Evolutionary conservation across 2,329 filamentous ascomycete species (phyloP), one percentile per base, ranked within the genome.

Genomic region (Sordariomycetes sp.): DNA sequence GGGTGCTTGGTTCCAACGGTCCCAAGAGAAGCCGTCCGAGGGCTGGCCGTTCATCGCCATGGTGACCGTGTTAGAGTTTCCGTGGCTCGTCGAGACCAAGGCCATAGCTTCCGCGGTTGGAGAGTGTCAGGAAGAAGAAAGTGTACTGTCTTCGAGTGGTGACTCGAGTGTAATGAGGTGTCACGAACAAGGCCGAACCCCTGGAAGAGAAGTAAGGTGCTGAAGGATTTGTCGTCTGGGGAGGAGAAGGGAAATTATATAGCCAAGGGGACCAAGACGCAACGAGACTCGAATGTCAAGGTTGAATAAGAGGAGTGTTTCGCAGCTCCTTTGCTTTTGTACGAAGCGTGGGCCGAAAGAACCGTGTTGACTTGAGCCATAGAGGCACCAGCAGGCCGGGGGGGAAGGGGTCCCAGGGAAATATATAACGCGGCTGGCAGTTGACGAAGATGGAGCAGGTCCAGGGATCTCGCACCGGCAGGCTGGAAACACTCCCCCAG

Each of bases 11-110:
- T 75, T 70, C 77, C 79, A 83, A 63, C 79, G 79, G 64, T 73
- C 76, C 82, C 82, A 85, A 70, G 70, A 72, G 57, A 75, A 71
- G 62, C 72, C 65, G 53, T 71, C 71, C 60, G 75, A 69, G 58
- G 74, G 67, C 65, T 77, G 74, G 66, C 74, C 70, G 59, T 75
- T 72, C 64, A 80, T 72, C 64, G 77, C 76, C 78, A 83, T 72
- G 60, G 62, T 65, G 63, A 51, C 58, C 7, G 40, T 46, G 40
- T n/a, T 46, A 8, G 40, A n/a, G 40, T 18, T n/a, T n/a, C 6
- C 40, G n/a, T n/a, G 40, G 18, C 16, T n/a, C 40, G 40, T 46
- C n/a, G 40, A n/a, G 16, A 46, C 6, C 16, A 46, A n/a, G 40
- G 14, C 6, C n/a, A 16, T 46, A n/a, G 40, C 16, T 18, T 46